These are phyloP conservation scores for Phytophthora tentaculata DNA, from an alignment of 352 stramenopile species.

Conservation along the genomic window DNA sequence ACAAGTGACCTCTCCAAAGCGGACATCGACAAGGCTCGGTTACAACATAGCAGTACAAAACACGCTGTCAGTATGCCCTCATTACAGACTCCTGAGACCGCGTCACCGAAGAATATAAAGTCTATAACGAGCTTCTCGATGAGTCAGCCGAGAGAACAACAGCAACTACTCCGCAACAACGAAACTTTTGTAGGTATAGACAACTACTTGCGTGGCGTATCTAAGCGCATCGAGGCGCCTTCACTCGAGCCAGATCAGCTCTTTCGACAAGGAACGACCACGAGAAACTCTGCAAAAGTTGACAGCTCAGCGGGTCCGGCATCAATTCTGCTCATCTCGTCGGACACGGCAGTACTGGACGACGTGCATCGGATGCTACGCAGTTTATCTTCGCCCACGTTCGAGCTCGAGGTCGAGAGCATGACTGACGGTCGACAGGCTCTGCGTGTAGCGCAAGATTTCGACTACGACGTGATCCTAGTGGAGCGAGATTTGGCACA, in stretches of 20 bases:
- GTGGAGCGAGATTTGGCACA: constrained; percentile 71
- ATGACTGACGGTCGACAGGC: constrained; percentile 65
- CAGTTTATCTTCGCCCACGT: constrained; percentile 13
- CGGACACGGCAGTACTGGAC: constrained; percentile 41
- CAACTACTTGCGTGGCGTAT: constrained; percentile 67
- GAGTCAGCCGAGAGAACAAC: constrained; percentile 12
- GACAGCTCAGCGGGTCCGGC: background rate
- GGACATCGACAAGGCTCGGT: background rate
- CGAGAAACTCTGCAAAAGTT: constrained; percentile 6
- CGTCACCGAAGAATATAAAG: constrained; percentile 8
- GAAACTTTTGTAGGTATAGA: constrained; percentile 52
- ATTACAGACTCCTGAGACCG: constrained; percentile 19
- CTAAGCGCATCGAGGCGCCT: constrained; percentile 50
- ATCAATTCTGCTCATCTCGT: constrained; percentile 47
- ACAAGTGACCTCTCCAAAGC: constrained; percentile 3
- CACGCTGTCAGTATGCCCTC: constrained; percentile 26
- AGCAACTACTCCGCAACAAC: constrained; percentile 35
- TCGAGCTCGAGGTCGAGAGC: constrained; percentile 58
- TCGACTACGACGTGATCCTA: constrained; percentile 85
- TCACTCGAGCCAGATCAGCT: constrained; percentile 47
- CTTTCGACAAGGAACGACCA: constrained; percentile 34
- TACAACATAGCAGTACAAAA: constrained; percentile 7
- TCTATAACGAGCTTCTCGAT: constrained; percentile 1
- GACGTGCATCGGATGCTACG: constrained; percentile 43
- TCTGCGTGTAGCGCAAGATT: constrained; percentile 52